A percentile compares a stretch with the other conserved stretches of the same genome.
phyloP scores from a whole-genome alignment of 257 asterid species.

The Phtheirospermum japonicum region DNA sequence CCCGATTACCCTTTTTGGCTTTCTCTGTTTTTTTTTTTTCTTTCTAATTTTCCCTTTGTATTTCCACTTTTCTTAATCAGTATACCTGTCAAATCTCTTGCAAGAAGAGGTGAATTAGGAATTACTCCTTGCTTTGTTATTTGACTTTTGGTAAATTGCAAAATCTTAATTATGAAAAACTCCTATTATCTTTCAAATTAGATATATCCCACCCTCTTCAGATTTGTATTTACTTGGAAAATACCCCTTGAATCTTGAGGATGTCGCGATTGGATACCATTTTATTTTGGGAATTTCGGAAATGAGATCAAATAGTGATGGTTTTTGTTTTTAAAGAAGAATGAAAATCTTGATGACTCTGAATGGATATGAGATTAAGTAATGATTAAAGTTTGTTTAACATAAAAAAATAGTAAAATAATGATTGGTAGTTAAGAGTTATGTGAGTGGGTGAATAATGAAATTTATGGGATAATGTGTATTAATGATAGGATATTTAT shows the following conservation, averaged over 20 bases:
- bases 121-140: neutral
- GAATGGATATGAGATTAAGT: too few relatives aligned
- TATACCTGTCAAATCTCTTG: constrained; percentile 1
- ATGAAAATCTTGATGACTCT: too few relatives aligned
- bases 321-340: neutral
- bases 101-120: constrained; percentile 1
- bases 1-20: neutral
- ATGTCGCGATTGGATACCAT: neutral
- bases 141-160: neutral
- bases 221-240: neutral
- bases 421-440: too few relatives aligned
- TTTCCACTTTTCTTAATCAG: neutral
- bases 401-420: too few relatives aligned
- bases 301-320: too few relatives aligned
- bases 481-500: too few relatives aligned
- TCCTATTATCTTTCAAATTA: neutral
- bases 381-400: too few relatives aligned
- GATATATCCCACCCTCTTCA: neutral
- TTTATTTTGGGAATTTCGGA: too few relatives aligned
- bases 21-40: neutral
- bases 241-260: neutral
- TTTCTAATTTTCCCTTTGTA: neutral
- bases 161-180: neutral
- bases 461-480: too few relatives aligned
- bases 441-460: too few relatives aligned